Evolutionary conservation across 2,329 filamentous ascomycete genomes (phyloP), one percentile per base, ranked within the genome.

Genomic region (Trichoderma harzianum): DNA sequence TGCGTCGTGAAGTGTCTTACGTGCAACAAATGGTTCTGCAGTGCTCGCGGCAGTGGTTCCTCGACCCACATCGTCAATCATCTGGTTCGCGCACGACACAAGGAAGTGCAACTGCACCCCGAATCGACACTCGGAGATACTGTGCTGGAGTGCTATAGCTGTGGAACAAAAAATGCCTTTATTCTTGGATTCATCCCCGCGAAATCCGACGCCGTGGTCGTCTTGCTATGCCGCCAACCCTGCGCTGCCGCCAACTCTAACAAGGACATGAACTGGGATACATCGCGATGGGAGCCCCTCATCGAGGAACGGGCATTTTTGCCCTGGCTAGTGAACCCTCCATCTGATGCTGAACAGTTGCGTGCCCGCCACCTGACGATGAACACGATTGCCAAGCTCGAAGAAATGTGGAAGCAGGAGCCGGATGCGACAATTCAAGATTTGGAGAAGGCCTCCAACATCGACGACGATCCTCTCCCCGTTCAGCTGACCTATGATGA

Each of bases 221-320:
- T 99, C 28, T 89, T 99, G 58, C 88, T 99, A 47, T 99, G 96
- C 81, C 94, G 96, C 73, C 96, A 98, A 82, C 96, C 96, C 61
- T 99, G 96, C 82, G 96, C 95, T 39, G 92, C 96, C 32, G 95
- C 93, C 84, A 93, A 95, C 1, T 98, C 96, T 39, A 95, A 94
- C 75, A 99, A 99, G 83, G 96, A 99, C 78, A 98, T 99, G 95
- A 99, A 96, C 81, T 99, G 96, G 96, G 96, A 99, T 81, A 97
- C 95, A 7, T 97, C 95, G 30, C 91, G 95, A 79, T 99, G 96
- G 96, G 95, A 98, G 80, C 96, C 96, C 14, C 86, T 99, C 72
- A 98, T 99, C 75, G 95, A 98, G 82, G 96, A 99, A 79, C 93
- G 96, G 64, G 96, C 94, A 18, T 99, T 99, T 80, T 84, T 99